phyloP scores from a whole-genome alignment of 257 asterid species.

The Gynochthodes officinalis region DNA sequence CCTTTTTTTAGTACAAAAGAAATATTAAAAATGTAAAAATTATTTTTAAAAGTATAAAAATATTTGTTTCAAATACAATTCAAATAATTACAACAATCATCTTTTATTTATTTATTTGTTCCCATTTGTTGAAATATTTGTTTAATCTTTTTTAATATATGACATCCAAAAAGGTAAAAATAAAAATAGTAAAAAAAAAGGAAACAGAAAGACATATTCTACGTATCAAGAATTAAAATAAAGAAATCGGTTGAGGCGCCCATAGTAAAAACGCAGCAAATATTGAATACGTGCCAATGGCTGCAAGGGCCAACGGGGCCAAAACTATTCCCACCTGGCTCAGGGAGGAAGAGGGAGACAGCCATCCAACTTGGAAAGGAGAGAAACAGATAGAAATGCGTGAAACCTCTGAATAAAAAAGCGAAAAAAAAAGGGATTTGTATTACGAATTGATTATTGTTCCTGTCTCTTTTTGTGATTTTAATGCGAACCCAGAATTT shows the following conservation, averaged over 20 bases:
- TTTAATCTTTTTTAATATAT: too few species aligned
- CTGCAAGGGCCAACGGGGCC: conserved; percentile 1
- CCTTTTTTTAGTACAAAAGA: too few species aligned
- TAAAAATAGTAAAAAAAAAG: too few species aligned
- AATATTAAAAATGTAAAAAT: too few species aligned
- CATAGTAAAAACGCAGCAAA: not conserved
- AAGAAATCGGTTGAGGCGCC: not conserved
- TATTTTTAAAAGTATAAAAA: too few species aligned
- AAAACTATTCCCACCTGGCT: not conserved
- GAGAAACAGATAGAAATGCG: conserved; percentile 58
- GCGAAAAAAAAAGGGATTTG: not conserved
- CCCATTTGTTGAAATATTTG: too few species aligned
- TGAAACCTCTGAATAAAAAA: conserved; percentile 41
- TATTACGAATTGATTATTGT: not conserved
- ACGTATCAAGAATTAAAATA: not conserved
- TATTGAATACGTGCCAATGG: conserved; percentile 3
- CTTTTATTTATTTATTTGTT: too few species aligned
- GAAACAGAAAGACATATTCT: not conserved
- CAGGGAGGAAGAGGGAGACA: conserved; percentile 9
- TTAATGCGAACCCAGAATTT: not conserved
- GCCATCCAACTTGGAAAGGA: conserved; percentile 12
- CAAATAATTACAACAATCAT: too few species aligned
- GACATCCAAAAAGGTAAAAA: too few species aligned
- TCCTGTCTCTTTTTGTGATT: not conserved
- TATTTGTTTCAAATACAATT: too few species aligned